Conservation (phyloP, 176 grass and related monocot species). For the Hyparrhenia diplandra region DNA sequence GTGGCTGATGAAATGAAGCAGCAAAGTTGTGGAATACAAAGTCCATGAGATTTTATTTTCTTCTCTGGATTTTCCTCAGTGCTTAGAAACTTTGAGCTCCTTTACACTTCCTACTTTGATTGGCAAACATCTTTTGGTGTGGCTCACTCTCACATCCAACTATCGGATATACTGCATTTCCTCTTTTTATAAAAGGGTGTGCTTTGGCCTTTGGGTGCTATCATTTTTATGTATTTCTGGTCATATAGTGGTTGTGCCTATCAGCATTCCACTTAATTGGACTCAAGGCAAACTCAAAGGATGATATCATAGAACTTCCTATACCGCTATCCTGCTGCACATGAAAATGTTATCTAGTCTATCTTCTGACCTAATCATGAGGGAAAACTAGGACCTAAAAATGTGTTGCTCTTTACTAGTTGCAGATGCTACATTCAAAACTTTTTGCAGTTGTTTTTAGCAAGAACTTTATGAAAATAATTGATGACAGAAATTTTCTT, state of each 20-base stretch:
- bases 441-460: constrained; percentile 6
- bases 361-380: constrained; percentile 23
- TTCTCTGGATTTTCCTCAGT: constrained; percentile 1
- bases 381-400: constrained; percentile 3
- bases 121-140: constrained; percentile 37
- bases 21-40: background rate
- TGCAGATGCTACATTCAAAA: background rate
- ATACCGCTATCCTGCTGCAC: background rate
- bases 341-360: constrained; percentile 7
- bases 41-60: background rate
- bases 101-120: constrained; percentile 13
- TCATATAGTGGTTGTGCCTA: background rate
- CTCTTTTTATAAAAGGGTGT: constrained; percentile 9
- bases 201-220: constrained; percentile 1
- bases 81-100: background rate
- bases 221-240: constrained; percentile 2
- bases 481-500: background rate
- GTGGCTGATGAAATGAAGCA: background rate
- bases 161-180: constrained; percentile 23
- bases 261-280: constrained; percentile 41
- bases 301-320: constrained; percentile 34
- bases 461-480: background rate
- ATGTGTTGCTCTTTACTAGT: constrained; percentile 5
- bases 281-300: constrained; percentile 13
- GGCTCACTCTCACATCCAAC: constrained; percentile 30